Percentiles rank a stretch among this genome's conserved stretches.
Evolutionary conservation across 106 monocot genomes (phyloP).

Genomic region (Dioscorea dumetorum): DNA sequence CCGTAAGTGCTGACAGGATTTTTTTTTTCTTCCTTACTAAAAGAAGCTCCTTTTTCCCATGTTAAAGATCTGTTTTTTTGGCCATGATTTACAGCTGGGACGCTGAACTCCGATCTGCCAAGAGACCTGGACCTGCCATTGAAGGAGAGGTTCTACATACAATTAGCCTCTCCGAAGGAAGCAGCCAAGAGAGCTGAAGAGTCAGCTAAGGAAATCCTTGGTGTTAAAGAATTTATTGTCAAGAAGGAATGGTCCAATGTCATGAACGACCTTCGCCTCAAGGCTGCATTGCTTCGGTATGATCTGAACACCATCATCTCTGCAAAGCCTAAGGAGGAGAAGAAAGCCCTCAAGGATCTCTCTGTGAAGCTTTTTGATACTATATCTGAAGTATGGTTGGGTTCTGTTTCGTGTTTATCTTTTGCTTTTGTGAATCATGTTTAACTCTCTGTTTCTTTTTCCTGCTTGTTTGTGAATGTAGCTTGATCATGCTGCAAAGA

Average conservation of each 20-base stretch:
- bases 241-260: constrained; percentile 97
- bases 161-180: constrained; percentile 47
- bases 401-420: not conserved
- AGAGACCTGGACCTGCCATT: constrained; percentile 61
- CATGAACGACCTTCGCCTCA: constrained; percentile 75
- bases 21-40: not conserved
- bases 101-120: constrained; percentile 65
- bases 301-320: constrained; percentile 86
- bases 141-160: constrained; percentile 75
- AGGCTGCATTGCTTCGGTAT: constrained; percentile 69
- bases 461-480: constrained; percentile 14
- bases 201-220: constrained; percentile 67
- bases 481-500: constrained; percentile 91
- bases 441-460: not conserved
- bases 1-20: constrained; percentile 29
- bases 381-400: constrained; percentile 38
- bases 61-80: not conserved
- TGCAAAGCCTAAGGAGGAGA: constrained; percentile 83
- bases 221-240: constrained; percentile 65
- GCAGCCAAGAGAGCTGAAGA: constrained; percentile 66
- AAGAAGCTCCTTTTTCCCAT: not conserved
- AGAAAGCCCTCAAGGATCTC: constrained; percentile 78
- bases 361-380: constrained; percentile 53
- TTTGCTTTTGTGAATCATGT: not conserved
- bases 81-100: constrained; percentile 44